phyloP scores from a whole-genome alignment of 768 basidiomycete genomes.

The Daedaleopsis nitida region DNA sequence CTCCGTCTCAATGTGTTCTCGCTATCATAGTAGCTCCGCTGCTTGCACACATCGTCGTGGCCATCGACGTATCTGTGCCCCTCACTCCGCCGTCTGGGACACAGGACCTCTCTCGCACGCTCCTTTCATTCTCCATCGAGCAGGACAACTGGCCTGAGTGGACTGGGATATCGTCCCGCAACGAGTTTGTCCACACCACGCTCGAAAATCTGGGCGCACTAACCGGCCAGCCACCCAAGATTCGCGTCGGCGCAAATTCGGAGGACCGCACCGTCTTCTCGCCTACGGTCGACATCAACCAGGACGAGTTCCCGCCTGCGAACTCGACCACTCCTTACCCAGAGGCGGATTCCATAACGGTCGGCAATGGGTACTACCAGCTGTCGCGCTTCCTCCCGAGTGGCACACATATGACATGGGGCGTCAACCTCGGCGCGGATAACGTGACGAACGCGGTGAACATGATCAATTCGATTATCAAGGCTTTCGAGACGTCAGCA shows the following conservation, averaged over 20 bases:
- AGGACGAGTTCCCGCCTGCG: conserved; percentile 51
- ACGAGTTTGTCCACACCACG: conserved; percentile 62
- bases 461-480: conserved; percentile 32
- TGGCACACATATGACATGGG: too few relatives aligned
- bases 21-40: background rate
- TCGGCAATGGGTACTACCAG: conserved; percentile 59
- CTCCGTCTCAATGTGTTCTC: background rate
- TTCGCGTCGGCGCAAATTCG: too few relatives aligned
- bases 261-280: conserved; percentile 62
- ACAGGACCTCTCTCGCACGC: conserved; percentile 42
- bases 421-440: conserved; percentile 58
- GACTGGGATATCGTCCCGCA: conserved; percentile 51
- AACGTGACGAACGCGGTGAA: conserved; percentile 34
- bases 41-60: conserved; percentile 10
- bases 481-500: conserved; percentile 27
- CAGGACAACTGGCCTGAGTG: conserved; percentile 74
- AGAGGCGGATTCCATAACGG: conserved; percentile 60
- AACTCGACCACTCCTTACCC: conserved; percentile 62
- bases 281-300: conserved; percentile 43
- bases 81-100: conserved; percentile 40
- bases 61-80: conserved; percentile 41
- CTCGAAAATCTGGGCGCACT: conserved; percentile 56
- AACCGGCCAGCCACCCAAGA: conserved; percentile 53
- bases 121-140: conserved; percentile 69
- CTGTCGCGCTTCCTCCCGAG: conserved; percentile 54